These are phyloP conservation scores for Aureobasidium sp. DNA, from an alignment of 2,329 filamentous ascomycete species.

Conservation along the genomic window DNA sequence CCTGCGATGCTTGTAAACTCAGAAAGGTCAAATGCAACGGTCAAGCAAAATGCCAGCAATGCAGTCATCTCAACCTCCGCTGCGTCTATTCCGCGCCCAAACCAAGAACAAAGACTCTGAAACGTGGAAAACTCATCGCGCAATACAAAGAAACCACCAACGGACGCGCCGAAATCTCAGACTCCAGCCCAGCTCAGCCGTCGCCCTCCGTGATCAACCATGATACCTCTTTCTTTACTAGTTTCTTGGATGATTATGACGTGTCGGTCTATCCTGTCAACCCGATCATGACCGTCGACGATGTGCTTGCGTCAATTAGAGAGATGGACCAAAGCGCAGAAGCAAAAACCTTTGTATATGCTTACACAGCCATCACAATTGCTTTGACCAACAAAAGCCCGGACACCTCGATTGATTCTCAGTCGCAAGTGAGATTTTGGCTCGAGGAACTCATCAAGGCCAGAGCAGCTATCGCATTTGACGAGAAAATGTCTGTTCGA, in stretches of 20 bases:
- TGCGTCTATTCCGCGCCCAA: slow-evolving; percentile 39
- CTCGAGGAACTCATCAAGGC: slow-evolving; percentile 32
- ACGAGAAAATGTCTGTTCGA: slow-evolving; percentile 38
- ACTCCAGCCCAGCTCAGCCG: slow-evolving; percentile 17
- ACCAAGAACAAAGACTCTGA: slow-evolving; percentile 33
- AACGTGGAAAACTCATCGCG: slow-evolving; percentile 36
- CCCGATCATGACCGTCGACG: slow-evolving; percentile 38
- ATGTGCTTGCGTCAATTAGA: slow-evolving; percentile 30
- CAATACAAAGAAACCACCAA: slow-evolving; percentile 35
- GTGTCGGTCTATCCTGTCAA: slow-evolving; percentile 42
- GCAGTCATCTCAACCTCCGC: slow-evolving; percentile 37
- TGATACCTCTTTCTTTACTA: slow-evolving; percentile 33
- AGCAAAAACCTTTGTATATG: slow-evolving; percentile 38
- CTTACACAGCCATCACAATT: slow-evolving; percentile 41
- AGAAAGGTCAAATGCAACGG: slow-evolving; percentile 45
- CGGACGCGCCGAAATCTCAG: slow-evolving; percentile 17
- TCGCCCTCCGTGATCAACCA: slow-evolving; percentile 2
- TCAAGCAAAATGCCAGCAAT: slow-evolving; percentile 38
- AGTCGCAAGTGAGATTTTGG: slow-evolving; percentile 14
- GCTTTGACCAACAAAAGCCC: slow-evolving; percentile 32
- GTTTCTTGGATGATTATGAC: slow-evolving; percentile 41
- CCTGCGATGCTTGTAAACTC: slow-evolving; percentile 42
- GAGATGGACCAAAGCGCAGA: slow-evolving; percentile 35
- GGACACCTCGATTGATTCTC: slow-evolving; percentile 5
- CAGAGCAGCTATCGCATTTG: slow-evolving; percentile 32